Evolutionary conservation across 345 rosid species (phyloP), one percentile per base, ranked within the genome.

Genomic region (Corchorus capsularis): DNA sequence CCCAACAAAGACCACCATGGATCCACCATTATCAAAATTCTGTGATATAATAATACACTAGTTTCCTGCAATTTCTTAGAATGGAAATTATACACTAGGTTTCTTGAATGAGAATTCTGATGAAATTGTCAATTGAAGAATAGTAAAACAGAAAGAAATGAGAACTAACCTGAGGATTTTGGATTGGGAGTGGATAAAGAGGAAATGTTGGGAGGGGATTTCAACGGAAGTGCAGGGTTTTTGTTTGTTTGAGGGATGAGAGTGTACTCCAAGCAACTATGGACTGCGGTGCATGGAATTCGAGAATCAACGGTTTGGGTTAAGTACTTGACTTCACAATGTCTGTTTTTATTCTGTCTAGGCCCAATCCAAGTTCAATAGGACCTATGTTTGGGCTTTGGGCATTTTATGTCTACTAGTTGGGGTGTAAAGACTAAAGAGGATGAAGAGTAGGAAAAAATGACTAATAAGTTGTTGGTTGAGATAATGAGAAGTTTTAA

Each of bases 1-100:
- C 88, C 90, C 10, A 89, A n/a, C 17, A 87, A 46, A 10, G 89
- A 77, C 92, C 90, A 89, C 92, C 92, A 87, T 49, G 79, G 83
- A 68, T 85, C 90, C 81, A 87, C 87, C 92, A 85, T 89, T 20
- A 6, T 32, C 8, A 13, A 60, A 60, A 12, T 6, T 8, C 8
- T 19, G 27, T 27, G 27, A 20, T 9, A 19, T 56, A 19, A 19
- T 56, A 19, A 39, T 6, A 6, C 6, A 39, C 6, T 2, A 56
- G 12, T 59, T 59, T 22, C 37, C 63, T 32, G 37, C 63, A 59
- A 60, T 60, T 32, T 32, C 16, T 60, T 32, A 8, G 32, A 57
- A 5, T 4, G 43, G 6, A 52, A 60, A 60, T 27, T 5, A 13
- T 6, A 45, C 47, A 6, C 6, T 5, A 6, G 8, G 6, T 27